phyloP scores from a whole-genome alignment of 75 land plant species.

The Pinus tabuliformis region DNA sequence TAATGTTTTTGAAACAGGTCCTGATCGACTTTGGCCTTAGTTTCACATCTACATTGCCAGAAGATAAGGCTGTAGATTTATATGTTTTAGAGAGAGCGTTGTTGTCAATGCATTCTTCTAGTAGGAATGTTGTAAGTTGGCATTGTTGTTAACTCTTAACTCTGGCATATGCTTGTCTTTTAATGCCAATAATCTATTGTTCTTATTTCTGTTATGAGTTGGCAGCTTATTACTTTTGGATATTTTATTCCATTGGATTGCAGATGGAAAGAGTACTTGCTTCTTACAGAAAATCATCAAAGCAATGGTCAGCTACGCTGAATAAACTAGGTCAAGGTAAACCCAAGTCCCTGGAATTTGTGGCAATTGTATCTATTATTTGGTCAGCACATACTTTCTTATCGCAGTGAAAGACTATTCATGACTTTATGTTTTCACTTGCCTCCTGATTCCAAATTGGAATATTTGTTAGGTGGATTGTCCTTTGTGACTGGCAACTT shows the following conservation, averaged over 20 bases:
- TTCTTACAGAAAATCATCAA: conserved; percentile 90
- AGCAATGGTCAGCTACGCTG: conserved; percentile 89
- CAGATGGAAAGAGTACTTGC: conserved; percentile 85
- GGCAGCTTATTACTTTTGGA: neutral
- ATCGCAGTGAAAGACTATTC: neutral
- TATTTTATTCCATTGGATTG: neutral
- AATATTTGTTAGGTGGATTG: neutral
- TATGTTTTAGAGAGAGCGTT: conserved; percentile 95
- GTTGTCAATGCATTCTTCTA: conserved; percentile 93
- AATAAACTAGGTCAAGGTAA: conserved; percentile 94
- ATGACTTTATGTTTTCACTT: neutral
- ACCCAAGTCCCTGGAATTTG: neutral
- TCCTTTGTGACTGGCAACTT: neutral
- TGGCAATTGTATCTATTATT: neutral
- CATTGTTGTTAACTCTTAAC: no score
- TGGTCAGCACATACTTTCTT: neutral
- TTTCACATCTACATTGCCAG: conserved; percentile 87
- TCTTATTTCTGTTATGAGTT: neutral
- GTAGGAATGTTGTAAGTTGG: conserved; percentile 77
- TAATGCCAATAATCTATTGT: neutral
- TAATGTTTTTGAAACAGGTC: conserved; percentile 43
- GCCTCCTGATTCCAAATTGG: neutral
- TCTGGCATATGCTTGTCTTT: neutral
- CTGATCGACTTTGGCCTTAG: conserved; percentile 98
- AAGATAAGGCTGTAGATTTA: conserved; percentile 98